Base-by-base conservation (phyloP, 305 asterid species). In the Salvia sclarea region DNA sequence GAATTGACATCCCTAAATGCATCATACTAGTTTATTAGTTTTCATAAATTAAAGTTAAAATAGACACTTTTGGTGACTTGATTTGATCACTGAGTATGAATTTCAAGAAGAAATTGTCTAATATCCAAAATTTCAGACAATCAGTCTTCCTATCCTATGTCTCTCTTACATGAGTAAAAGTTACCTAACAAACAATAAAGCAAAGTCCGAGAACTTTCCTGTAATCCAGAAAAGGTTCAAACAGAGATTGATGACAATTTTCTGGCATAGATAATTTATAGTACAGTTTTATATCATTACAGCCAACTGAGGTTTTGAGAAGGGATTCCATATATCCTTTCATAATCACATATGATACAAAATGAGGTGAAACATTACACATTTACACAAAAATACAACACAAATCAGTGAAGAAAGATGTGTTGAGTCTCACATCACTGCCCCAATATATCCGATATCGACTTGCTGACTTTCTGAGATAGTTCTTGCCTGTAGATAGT, bases 381-480 rank as follows among this genome's bases (percentile, higher is more conserved):
- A 65, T 56, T 66, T 72, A 57, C 67, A 60, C 57, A 66, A 45
- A 45, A 20, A 57, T 61, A 68, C 74, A 56, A 12, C 78, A 62
- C 56, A 55, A 43, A 40, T 20, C 35, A 48, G 55, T n/a, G 57
- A 21, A 53, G 18, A 66, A 41, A 43, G 60, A 45, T 47, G 33
- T 24, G 62, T 63, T 67, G 47, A 54, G 16, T 52, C 65, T 55
- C 63, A 25, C 33, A 61, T 83, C 68, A 89, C 77, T 84, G 85
- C 55, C 92, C 96, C 76, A 88, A 71, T 78, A 91, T 71, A 57
- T 86, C 83, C 13, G 96, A 74, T 74, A 88, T 76, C 22, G 85
- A 81, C 82, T 88, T 86, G 77, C 81, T 80, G 78, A 85, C 74
- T 24, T 79, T 69, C 79, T 68, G 79, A 68, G 82, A 82, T 63